Conservation (phyloP, 768 basidiomycete species). For the Rhizopogon rudus region DNA sequence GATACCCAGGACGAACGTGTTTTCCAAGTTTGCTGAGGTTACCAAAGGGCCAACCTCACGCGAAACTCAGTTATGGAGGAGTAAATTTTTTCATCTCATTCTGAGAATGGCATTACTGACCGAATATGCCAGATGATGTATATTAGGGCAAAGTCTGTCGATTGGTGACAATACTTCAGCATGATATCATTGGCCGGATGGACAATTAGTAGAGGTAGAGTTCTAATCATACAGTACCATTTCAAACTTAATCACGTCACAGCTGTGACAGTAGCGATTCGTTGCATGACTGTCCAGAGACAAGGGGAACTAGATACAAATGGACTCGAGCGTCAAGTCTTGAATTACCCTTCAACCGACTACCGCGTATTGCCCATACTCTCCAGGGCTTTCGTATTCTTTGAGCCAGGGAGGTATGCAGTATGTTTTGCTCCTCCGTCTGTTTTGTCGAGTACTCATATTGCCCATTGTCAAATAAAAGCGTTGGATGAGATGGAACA, state of each 20-base stretch:
- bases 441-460: background rate
- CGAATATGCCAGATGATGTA: constrained; percentile 81
- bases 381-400: constrained; percentile 64
- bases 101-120: too few relatives aligned
- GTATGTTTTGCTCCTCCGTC: constrained; percentile 29
- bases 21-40: constrained; percentile 68
- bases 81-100: constrained; percentile 32
- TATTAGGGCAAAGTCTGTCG: constrained; percentile 53
- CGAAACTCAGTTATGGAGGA: constrained; percentile 72
- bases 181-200: constrained; percentile 77
- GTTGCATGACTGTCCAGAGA: constrained; percentile 67
- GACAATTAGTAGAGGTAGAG: constrained; percentile 57
- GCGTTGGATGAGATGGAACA: constrained; percentile 46
- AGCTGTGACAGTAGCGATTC: constrained; percentile 61
- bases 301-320: constrained; percentile 24
- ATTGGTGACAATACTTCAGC: constrained; percentile 24
- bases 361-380: constrained; percentile 69
- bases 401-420: constrained; percentile 54
- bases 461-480: constrained; percentile 30
- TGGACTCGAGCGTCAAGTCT: constrained; percentile 61
- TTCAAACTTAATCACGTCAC: background rate
- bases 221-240: background rate
- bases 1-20: constrained; percentile 67
- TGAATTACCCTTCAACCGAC: constrained; percentile 58
- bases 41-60: constrained; percentile 59